A percentile compares a stretch with the other conserved stretches of the same genome.
These are phyloP conservation scores for Aspergillus floridensis DNA, from an alignment of 2,329 filamentous ascomycete species.

Conservation along the genomic window DNA sequence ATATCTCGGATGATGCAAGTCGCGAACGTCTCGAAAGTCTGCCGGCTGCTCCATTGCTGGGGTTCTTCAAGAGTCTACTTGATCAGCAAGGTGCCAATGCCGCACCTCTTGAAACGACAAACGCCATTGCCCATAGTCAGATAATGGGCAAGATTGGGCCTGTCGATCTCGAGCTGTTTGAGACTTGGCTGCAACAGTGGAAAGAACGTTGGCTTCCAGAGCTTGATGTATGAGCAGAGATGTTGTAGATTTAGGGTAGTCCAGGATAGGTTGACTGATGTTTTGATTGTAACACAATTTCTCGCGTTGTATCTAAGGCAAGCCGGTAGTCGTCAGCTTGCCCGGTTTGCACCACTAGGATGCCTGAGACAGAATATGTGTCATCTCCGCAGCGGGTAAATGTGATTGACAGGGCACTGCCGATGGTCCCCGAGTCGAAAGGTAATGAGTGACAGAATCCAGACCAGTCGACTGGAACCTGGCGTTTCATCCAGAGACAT, in stretches of 20 bases:
- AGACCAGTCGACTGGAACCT: not conserved
- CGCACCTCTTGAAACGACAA: not conserved
- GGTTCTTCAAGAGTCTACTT: not conserved
- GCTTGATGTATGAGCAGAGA: not conserved
- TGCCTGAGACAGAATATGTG: not conserved
- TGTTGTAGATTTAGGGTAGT: too few species aligned
- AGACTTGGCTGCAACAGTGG: constrained; percentile 2
- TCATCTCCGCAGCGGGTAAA: not conserved
- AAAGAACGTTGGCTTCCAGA: not conserved
- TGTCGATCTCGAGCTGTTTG: not conserved
- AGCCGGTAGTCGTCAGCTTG: not conserved
- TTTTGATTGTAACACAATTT: not conserved
- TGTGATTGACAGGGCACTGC: not conserved
- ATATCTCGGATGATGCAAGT: not conserved
- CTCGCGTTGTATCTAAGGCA: not conserved
- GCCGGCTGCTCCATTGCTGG: not conserved
- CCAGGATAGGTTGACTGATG: too few species aligned
- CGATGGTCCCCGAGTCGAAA: not conserved
- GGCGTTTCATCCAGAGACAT: not conserved
- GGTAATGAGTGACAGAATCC: not conserved
- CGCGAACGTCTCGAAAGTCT: not conserved
- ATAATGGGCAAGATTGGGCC: not conserved
- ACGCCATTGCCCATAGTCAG: not conserved
- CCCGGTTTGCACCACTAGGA: not conserved
- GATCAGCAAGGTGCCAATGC: not conserved